Base-by-base conservation (phyloP, 345 rosid species). In the Abelmoschus esculentus region DNA sequence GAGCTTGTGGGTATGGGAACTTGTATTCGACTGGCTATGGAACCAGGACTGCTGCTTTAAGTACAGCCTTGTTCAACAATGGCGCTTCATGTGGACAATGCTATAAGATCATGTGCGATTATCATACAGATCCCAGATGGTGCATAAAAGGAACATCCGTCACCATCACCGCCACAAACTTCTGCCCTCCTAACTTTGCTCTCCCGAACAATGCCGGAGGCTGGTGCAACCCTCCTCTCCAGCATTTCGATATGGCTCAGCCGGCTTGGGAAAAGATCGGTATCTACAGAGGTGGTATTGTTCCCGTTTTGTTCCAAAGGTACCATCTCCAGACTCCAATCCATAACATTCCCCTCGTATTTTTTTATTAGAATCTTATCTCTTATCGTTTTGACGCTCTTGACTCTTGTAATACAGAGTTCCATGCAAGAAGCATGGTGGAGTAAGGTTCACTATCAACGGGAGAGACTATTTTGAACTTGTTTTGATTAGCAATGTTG, bases 171-270 rank as follows among this genome's bases (percentile, higher is more conserved):
- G 89, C 96, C 6, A 90, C 96, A 5, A 90, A 90, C 60, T 90
- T 90, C 66, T 89, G 96, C 77, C 96, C 96, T 61, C 96, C 96
- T 0, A 90, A 90, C 77, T 80, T 53, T 32, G 96, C 90, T 36
- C 83, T 79, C 3, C 86, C 97, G 0, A 91, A 75, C 76, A 74
- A 89, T 76, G 18, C 78, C n/a, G 98, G 98, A 10, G 98, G 98
- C 42, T 93, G 98, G 98, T 93, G 98, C 84, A 93, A 93, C 67
- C 90, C 93, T 61, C 98, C 98, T 26, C 97, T 86, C 50, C 85
- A 89, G 75, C 98, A 93, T 69, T 93, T 93, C 34, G 98, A 93
- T 57, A 90, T 93, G 96, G 93, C 97, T 3, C 89, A 91, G 74
- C 97, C 98, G 1, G 96, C 92, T 47, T 91, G 96, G 97, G 83